These are phyloP conservation scores for Fistulina hepatica DNA, from an alignment of 1,284 basidiomycete species.

Conservation along the genomic window DNA sequence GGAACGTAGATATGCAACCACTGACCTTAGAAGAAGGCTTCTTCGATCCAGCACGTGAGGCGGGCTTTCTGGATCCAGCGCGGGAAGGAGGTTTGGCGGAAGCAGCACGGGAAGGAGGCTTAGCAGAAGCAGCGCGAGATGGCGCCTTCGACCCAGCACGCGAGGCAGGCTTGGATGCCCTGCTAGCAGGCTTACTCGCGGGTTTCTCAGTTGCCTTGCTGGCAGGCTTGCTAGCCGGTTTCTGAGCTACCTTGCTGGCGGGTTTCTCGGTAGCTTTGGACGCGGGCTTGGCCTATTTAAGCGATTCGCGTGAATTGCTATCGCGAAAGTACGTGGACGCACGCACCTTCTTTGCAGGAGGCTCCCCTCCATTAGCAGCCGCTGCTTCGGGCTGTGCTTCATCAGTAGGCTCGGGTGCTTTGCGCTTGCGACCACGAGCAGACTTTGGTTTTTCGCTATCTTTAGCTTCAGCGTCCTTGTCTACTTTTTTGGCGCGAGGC, in stretches of 20 bases:
- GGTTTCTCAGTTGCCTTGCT: slow-evolving; percentile 9
- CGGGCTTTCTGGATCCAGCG: slow-evolving; percentile 23
- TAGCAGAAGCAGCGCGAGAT: slow-evolving; percentile 10
- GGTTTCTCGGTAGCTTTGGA: slow-evolving; percentile 23
- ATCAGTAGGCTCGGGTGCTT: slow-evolving; percentile 31
- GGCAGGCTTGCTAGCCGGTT: slow-evolving; percentile 16
- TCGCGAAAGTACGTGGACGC: slow-evolving; percentile 5
- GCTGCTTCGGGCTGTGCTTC: slow-evolving; percentile 20
- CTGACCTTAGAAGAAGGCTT: slow-evolving; percentile 34
- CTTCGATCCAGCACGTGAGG: slow-evolving; percentile 27
- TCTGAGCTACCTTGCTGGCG: slow-evolving; percentile 13
- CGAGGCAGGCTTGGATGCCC: slow-evolving; percentile 19
- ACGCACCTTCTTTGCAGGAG: slow-evolving; percentile 44
- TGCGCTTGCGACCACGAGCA: slow-evolving; percentile 46
- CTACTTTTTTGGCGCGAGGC: slow-evolving; percentile 47
- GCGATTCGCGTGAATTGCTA: not conserved
- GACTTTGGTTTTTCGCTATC: slow-evolving; percentile 44
- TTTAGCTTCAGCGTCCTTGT: slow-evolving; percentile 21
- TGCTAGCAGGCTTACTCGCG: slow-evolving; percentile 19
- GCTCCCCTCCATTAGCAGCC: slow-evolving; percentile 16
- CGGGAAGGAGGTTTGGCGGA: slow-evolving; percentile 18
- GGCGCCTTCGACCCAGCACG: slow-evolving; percentile 7
- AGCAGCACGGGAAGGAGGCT: slow-evolving; percentile 23
- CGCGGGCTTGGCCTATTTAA: slow-evolving; percentile 18
- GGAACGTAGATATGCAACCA: too few species aligned